Percentiles rank a stretch among this genome's conserved stretches.
Conservation (phyloP, 306 rosid genomes). For the Mimosa bimucronata region DNA sequence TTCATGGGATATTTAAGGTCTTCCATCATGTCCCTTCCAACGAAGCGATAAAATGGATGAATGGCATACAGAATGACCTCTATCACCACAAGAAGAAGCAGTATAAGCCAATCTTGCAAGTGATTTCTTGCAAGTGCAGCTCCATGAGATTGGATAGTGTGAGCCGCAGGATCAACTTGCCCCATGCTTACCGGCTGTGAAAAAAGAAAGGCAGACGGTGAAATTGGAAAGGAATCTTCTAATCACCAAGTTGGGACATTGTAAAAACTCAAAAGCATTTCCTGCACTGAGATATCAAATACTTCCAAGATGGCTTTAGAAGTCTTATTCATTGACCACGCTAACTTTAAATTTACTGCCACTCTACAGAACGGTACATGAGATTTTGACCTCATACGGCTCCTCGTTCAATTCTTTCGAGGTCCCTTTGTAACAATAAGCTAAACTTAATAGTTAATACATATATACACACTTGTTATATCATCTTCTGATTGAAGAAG, state of each 20-base stretch:
- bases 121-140: conserved; percentile 74
- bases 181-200: conserved; percentile 41
- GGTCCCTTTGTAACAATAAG: not conserved
- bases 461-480: not conserved
- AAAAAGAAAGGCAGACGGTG: conserved; percentile 4
- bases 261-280: conserved; percentile 20
- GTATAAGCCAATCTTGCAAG: conserved; percentile 75
- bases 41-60: conserved; percentile 86
- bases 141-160: conserved; percentile 88
- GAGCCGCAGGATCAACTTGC: conserved; percentile 51
- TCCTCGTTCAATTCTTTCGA: no score
- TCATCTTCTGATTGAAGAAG: not conserved
- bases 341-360: no score
- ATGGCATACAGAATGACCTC: conserved; percentile 52
- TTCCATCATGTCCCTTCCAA: conserved; percentile 89
- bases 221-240: conserved; percentile 17
- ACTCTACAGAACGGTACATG: no score
- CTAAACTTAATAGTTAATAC: not conserved
- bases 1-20: conserved; percentile 87
- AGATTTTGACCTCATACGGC: no score
- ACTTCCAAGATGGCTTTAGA: not conserved
- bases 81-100: conserved; percentile 65
- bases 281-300: conserved; percentile 26
- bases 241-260: conserved; percentile 8
- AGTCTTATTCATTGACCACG: not conserved